Evolutionary conservation across 192 early-diverging fungal species (phyloP), one percentile per base, ranked within the genome.

Genomic region (Podochytrium sp.): DNA sequence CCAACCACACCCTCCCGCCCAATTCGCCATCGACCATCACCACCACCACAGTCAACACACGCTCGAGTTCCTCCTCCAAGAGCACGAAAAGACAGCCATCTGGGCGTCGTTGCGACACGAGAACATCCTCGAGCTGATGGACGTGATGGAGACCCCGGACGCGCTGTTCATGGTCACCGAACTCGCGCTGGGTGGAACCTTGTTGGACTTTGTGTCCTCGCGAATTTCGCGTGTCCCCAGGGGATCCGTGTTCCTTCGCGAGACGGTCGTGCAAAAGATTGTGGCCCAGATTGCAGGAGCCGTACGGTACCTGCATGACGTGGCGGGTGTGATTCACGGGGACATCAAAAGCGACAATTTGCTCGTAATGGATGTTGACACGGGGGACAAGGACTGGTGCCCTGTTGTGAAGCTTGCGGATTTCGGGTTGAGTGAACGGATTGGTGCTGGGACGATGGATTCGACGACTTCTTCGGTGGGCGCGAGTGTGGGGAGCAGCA

Each of bases 311-410:
- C 59, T 97, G 56, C 97, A 98, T 75, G 59, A 83, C 43, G 80
- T 85, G 59, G 83, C 87, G 34, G 87, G 90, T 35, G 81, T 94
- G 50, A 88, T 87, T 2, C 96, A 98, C 75, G 89, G 92, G 27
- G 96, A 98, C 75, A 79, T 98, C 63, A 98, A 98, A 78, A 85
- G 92, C 6, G 96, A 98, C 75, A 98, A 98, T 79, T 82, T 96
- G n/a, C 82, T 96, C 33, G 81, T 94, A n/a, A 59, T 77, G 40
- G 66, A 51, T 41, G 20, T n/a, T 16, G 18, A 33, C 18, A 66
- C 23, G 20, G 18, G 20, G 16, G 18, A 20, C 18, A 50, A 30
- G 1, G 57, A 57, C 10, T 71, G 69, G 69, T 60, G 20, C 7
- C 39, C 53, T 5, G 42, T 39, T 14, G 34, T 92, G 70, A 96